These are phyloP conservation scores for Ascochyta koolunga DNA, from an alignment of 2,329 filamentous ascomycete species.

Conservation along the genomic window DNA sequence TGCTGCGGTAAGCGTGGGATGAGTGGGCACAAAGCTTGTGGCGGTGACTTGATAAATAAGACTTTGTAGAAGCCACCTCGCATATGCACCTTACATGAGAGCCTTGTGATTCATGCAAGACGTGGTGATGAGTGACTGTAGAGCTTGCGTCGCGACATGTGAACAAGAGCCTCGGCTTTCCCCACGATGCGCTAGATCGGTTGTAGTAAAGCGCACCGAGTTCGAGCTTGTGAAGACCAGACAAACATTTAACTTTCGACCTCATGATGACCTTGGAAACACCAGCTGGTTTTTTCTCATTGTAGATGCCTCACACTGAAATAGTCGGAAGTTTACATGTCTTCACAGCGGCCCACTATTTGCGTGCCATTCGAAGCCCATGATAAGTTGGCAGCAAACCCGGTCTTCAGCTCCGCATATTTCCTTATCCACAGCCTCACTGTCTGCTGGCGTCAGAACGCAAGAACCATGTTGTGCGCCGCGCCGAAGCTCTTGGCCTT, in stretches of 20 bases:
- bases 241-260: not conserved
- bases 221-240: not conserved
- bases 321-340: conserved; percentile 1
- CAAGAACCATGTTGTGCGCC: too few relatives aligned
- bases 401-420: too few relatives aligned
- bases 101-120: conserved; percentile 10
- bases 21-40: not conserved
- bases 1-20: not conserved
- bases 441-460: too few relatives aligned
- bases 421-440: too few relatives aligned
- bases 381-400: not conserved
- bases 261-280: not conserved
- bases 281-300: too few relatives aligned
- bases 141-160: conserved; percentile 27
- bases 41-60: not conserved
- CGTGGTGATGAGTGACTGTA: conserved; percentile 13
- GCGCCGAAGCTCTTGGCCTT: too few relatives aligned
- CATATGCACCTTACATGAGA: conserved; percentile 11
- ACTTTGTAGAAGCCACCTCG: not conserved
- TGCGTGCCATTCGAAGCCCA: not conserved
- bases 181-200: conserved; percentile 18
- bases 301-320: too few relatives aligned
- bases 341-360: conserved; percentile 1
- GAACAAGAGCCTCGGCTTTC: conserved; percentile 30
- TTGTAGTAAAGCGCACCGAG: not conserved